Evolutionary conservation across 1,284 basidiomycete genomes (phyloP).

Genomic region (Baeospora myosura): DNA sequence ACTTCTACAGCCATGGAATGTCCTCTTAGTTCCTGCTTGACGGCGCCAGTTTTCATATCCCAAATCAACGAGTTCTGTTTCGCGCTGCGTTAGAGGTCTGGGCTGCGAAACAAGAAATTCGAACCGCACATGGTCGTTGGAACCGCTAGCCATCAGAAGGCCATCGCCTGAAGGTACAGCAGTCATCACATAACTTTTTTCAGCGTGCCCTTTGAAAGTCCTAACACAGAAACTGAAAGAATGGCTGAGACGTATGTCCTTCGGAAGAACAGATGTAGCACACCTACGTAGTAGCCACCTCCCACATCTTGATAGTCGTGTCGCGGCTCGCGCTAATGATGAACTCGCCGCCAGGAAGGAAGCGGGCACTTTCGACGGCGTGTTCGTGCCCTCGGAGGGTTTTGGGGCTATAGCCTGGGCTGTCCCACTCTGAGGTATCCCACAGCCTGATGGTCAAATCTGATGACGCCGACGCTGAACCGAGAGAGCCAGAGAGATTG

Average conservation of each 20-base stretch:
- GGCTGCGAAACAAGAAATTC: too few relatives aligned
- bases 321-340: slow-evolving; percentile 70
- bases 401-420: slow-evolving; percentile 67
- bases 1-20: slow-evolving; percentile 74
- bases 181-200: neutral
- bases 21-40: slow-evolving; percentile 62
- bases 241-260: neutral
- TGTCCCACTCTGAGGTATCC: slow-evolving; percentile 59
- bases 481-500: neutral
- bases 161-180: neutral
- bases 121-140: too few relatives aligned
- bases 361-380: slow-evolving; percentile 50
- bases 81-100: too few relatives aligned
- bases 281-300: slow-evolving; percentile 59
- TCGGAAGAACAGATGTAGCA: neutral
- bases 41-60: slow-evolving; percentile 53
- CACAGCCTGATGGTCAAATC: slow-evolving; percentile 78
- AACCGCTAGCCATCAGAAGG: too few relatives aligned
- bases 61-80: too few relatives aligned
- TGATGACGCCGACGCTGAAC: slow-evolving; percentile 62
- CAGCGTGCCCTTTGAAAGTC: neutral
- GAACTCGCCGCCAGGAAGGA: slow-evolving; percentile 63
- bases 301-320: slow-evolving; percentile 68
- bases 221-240: too few relatives aligned
- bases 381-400: slow-evolving; percentile 77